Conservation (phyloP, 1,284 basidiomycete species). For the Fomitopsis palustris region DNA sequence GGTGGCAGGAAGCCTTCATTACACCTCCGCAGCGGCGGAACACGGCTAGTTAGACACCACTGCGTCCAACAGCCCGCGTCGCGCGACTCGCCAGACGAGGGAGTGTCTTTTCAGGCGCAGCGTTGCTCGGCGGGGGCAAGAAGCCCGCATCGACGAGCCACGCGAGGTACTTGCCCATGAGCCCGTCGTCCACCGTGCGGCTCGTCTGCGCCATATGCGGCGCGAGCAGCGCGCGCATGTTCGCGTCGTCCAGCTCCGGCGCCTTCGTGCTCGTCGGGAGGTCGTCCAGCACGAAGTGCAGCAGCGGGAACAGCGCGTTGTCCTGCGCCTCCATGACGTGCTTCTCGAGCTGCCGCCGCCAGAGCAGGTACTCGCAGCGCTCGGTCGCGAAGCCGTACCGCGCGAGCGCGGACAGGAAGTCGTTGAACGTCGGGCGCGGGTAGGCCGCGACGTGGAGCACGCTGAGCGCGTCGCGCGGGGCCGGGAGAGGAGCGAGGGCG, state of each 20-base stretch:
- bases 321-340: conserved; percentile 93
- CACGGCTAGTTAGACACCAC: conserved; percentile 27
- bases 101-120: conserved; percentile 38
- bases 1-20: too few species aligned
- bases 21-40: too few species aligned
- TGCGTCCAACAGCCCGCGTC: conserved; percentile 45
- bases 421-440: conserved; percentile 90
- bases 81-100: conserved; percentile 36
- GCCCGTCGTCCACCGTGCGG: conserved; percentile 72
- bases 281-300: conserved; percentile 97
- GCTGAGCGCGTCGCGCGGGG: conserved; percentile 42
- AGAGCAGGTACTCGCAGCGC: conserved; percentile 86
- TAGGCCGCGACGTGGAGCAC: conserved; percentile 89
- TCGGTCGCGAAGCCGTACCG: conserved; percentile 82
- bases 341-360: conserved; percentile 91
- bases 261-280: conserved; percentile 95
- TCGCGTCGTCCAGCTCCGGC: conserved; percentile 86
- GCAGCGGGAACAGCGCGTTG: conserved; percentile 95
- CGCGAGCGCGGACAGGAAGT: conserved; percentile 73
- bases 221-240: conserved; percentile 68
- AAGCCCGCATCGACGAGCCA: conserved; percentile 92
- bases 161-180: conserved; percentile 90
- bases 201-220: conserved; percentile 40
- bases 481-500: conserved; percentile 50
- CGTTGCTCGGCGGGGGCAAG: conserved; percentile 60